Evolutionary conservation across 805 yeast genomes (phyloP).

Genomic region (Cyberlindnera galapagoensis): DNA sequence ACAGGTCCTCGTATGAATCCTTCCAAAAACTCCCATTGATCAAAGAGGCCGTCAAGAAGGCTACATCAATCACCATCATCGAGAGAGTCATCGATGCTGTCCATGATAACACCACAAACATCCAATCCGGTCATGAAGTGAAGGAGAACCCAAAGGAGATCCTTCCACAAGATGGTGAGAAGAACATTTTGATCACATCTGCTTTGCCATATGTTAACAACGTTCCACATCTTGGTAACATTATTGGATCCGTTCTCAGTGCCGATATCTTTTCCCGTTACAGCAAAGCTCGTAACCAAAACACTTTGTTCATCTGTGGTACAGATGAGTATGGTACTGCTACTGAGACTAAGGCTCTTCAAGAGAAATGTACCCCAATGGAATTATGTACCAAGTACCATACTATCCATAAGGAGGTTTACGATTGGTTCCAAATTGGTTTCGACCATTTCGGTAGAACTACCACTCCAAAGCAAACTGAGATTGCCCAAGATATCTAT

Average conservation of each 20-base stretch:
- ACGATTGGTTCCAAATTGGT: constrained; percentile 94
- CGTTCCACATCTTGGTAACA: constrained; percentile 97
- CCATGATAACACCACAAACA: constrained; percentile 34
- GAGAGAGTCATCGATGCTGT: constrained; percentile 33
- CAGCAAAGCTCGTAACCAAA: constrained; percentile 82
- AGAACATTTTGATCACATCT: constrained; percentile 85
- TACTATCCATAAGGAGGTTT: constrained; percentile 78
- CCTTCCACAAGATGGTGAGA: constrained; percentile 52
- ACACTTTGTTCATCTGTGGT: constrained; percentile 86
- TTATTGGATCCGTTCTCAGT: constrained; percentile 87
- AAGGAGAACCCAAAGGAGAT: constrained; percentile 32
- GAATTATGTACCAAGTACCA: constrained; percentile 90
- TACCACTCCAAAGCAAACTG: constrained; percentile 85
- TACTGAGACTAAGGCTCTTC: constrained; percentile 96
- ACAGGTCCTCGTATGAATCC: constrained; percentile 21
- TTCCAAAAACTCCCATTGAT: constrained; percentile 30
- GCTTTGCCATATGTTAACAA: constrained; percentile 98
- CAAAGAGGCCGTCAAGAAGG: constrained; percentile 38
- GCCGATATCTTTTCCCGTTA: constrained; percentile 94
- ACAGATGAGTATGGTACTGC: constrained; percentile 99
- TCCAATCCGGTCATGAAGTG: constrained; percentile 22
- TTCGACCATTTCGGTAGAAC: constrained; percentile 97
- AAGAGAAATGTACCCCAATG: constrained; percentile 83
- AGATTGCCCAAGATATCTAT: constrained; percentile 92
- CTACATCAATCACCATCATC: constrained; percentile 39